Conservation (phyloP, 169 alveolate genomes). For the Plasmodium gaboni region DNA sequence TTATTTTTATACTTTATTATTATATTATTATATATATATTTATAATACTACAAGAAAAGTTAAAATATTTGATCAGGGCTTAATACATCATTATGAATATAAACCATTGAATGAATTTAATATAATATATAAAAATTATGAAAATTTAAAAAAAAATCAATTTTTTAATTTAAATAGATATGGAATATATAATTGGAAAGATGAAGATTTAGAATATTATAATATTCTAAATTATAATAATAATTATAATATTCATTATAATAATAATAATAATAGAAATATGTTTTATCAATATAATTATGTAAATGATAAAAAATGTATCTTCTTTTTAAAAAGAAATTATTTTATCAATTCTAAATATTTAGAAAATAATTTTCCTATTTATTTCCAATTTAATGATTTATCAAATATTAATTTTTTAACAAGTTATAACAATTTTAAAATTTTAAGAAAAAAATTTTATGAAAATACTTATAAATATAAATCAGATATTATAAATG, state of each 20-base stretch:
- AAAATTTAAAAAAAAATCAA: constrained; percentile 9
- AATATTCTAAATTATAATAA: neutral
- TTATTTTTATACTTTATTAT: constrained; percentile 36
- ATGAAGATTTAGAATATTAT: no score
- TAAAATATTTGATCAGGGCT: constrained; percentile 1
- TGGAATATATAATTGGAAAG: constrained; percentile 11
- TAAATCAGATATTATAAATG: constrained; percentile 8
- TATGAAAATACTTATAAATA: constrained; percentile 15
- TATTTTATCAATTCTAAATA: constrained; percentile 37
- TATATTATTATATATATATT: constrained; percentile 46
- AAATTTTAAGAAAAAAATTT: constrained; percentile 17
- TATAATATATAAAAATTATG: constrained; percentile 20
- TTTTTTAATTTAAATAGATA: constrained; percentile 36
- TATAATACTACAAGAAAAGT: constrained; percentile 34
- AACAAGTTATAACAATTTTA: constrained; percentile 1
- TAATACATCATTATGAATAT: constrained; percentile 12
- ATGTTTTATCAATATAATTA: constrained; percentile 7
- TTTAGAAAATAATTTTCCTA: constrained; percentile 23
- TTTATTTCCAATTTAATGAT: constrained; percentile 72
- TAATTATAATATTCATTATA: constrained; percentile 3
- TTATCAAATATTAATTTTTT: constrained; percentile 52
- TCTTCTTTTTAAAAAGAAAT: constrained; percentile 26
- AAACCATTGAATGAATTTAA: constrained; percentile 28
- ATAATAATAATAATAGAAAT: constrained; percentile 5
- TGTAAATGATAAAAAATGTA: constrained; percentile 23